phyloP scores from a whole-genome alignment of 177 flowering plant species.

The Vitis hybrid region DNA sequence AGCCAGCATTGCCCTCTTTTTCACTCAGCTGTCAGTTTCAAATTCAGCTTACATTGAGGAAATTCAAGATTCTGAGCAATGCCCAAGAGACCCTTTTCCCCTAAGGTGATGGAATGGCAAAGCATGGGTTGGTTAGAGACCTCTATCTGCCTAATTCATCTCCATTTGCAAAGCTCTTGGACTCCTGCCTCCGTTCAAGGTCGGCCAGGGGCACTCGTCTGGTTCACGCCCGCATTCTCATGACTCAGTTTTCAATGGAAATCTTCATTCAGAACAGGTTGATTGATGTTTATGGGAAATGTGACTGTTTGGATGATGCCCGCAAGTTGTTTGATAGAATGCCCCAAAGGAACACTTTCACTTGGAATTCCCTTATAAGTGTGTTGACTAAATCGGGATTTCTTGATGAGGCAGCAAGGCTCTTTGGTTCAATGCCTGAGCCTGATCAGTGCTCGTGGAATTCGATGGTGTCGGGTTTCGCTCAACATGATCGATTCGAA shows the following conservation, averaged over 20 bases:
- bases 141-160: constrained; percentile 21
- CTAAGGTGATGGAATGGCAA: not conserved
- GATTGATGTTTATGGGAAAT: constrained; percentile 35
- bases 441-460: constrained; percentile 53
- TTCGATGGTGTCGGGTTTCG: constrained; percentile 39
- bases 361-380: constrained; percentile 30
- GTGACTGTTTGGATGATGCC: constrained; percentile 24
- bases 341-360: constrained; percentile 32
- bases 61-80: no score
- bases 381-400: constrained; percentile 20
- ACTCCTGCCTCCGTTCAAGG: constrained; percentile 24
- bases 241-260: constrained; percentile 28
- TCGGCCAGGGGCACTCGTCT: constrained; percentile 11
- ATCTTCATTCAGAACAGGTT: constrained; percentile 38
- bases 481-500: constrained; percentile 29
- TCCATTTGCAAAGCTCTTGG: constrained; percentile 31
- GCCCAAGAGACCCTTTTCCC: no score
- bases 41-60: no score
- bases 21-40: no score
- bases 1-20: no score
- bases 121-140: constrained; percentile 1
- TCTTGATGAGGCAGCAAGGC: constrained; percentile 25
- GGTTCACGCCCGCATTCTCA: constrained; percentile 30
- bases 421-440: constrained; percentile 28
- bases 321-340: constrained; percentile 35